Evolutionary conservation across 2,329 filamentous ascomycete species (phyloP).

Genomic region (Helminthosporium solani): DNA sequence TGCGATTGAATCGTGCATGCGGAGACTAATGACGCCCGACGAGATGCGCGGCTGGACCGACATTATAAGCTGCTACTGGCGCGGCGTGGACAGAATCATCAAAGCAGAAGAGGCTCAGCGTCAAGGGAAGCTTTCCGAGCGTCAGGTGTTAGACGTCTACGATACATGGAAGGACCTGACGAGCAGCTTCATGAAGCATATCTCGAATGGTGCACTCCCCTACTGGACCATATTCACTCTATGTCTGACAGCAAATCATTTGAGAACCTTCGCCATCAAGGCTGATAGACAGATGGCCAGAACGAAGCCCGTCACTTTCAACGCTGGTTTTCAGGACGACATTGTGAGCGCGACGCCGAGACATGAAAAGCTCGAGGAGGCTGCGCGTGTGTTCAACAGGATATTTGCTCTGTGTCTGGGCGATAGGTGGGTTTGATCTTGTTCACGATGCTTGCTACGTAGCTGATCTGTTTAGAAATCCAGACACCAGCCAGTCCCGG

Average conservation of each 20-base stretch:
- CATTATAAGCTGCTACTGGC: constrained; percentile 82
- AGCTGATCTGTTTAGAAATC: constrained; percentile 57
- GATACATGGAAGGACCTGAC: constrained; percentile 85
- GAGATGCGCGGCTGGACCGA: constrained; percentile 84
- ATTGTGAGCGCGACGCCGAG: constrained; percentile 65
- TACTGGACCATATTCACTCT: constrained; percentile 92
- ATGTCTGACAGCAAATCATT: constrained; percentile 81
- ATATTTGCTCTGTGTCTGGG: constrained; percentile 89
- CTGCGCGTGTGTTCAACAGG: constrained; percentile 83
- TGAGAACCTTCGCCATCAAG: constrained; percentile 85
- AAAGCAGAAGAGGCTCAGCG: constrained; percentile 60
- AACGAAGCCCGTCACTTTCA: constrained; percentile 50
- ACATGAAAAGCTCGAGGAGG: constrained; percentile 85
- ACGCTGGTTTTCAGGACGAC: constrained; percentile 70
- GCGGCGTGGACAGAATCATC: constrained; percentile 72
- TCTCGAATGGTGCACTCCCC: constrained; percentile 72
- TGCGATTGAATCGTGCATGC: constrained; percentile 64
- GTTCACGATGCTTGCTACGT: constrained; percentile 18
- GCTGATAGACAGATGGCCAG: constrained; percentile 71
- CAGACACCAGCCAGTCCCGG: constrained; percentile 75
- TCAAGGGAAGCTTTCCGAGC: constrained; percentile 44
- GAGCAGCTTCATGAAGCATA: constrained; percentile 75
- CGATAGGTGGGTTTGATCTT: constrained; percentile 64
- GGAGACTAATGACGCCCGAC: constrained; percentile 59
- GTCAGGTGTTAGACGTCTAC: constrained; percentile 82